Percentiles rank a stretch among this genome's conserved stretches.
These are phyloP conservation scores for Apocynum venetum DNA, from an alignment of 257 asterid genomes.

Conservation along the genomic window DNA sequence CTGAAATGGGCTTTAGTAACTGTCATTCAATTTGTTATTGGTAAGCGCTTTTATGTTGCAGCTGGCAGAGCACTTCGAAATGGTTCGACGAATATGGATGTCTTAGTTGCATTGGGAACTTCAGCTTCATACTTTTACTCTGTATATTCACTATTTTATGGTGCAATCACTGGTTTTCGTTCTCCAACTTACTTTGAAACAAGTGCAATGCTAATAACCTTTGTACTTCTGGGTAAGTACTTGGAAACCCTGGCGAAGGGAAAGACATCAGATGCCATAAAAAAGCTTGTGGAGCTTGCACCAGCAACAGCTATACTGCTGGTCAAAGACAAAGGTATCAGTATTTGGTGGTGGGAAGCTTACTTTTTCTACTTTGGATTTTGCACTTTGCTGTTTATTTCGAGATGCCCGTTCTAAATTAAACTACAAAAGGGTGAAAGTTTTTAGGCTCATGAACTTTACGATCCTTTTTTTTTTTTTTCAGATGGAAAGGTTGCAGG, in stretches of 20 bases:
- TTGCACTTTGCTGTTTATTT: background rate
- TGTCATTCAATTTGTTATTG: slow-evolving; percentile 81
- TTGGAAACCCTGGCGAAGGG: slow-evolving; percentile 96
- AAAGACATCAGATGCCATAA: slow-evolving; percentile 96
- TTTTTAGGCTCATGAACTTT: slow-evolving; percentile 4
- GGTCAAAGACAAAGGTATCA: slow-evolving; percentile 62
- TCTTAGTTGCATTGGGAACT: slow-evolving; percentile 92
- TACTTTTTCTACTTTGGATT: background rate
- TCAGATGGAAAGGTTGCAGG: slow-evolving; percentile 80
- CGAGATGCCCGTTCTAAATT: background rate
- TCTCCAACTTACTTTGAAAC: slow-evolving; percentile 95
- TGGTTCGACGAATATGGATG: slow-evolving; percentile 99
- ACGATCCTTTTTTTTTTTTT: slow-evolving; percentile 3
- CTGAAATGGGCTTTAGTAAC: slow-evolving; percentile 87
- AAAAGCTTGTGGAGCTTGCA: slow-evolving; percentile 89
- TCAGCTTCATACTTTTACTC: slow-evolving; percentile 95
- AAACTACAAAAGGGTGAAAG: background rate
- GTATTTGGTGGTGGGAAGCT: background rate
- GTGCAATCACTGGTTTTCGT: slow-evolving; percentile 87
- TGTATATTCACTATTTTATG: slow-evolving; percentile 80
- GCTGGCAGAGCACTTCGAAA: slow-evolving; percentile 96
- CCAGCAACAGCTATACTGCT: slow-evolving; percentile 88
- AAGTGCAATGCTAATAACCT: slow-evolving; percentile 97
- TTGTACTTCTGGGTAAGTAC: slow-evolving; percentile 90
- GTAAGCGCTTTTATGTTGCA: slow-evolving; percentile 95